Evolutionary conservation across 1,139 yeast species (phyloP), one percentile per base, ranked within the genome.

Genomic region (Scheffersomyces titani): DNA sequence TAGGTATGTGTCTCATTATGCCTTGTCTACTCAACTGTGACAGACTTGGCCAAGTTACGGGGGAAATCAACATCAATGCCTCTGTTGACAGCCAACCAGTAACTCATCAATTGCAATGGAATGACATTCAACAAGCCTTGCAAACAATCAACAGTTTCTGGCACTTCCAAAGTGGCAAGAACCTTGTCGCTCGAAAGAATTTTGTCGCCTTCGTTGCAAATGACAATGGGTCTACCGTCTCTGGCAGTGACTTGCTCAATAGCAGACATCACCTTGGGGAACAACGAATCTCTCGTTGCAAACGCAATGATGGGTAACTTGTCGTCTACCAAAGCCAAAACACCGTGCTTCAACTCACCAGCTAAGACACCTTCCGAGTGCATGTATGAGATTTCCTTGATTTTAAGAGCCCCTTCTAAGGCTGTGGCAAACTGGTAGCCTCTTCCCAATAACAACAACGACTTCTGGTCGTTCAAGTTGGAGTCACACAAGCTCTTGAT

Each of bases 361-460:
- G 99, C 99, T 64, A 94, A 86, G 54, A 96, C 97, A 80, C 99
- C 99, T 80, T 96, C 99, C 30, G 98, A 92, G 74, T 96, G 99
- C 93, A 94, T 96, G 75, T 96, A 96, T 5, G 98, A 93, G 62
- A 96, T 96, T 77, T 96, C 99, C 78, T 96, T 96, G 72, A 96
- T 94, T 79, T 96, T 96, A 68, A 96, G 84, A 7, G 99, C 99
- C 69, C 99, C 99, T 77, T 96, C 99, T 68, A 96, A 83, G 18
- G 99, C 98, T 63, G 98, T 89, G 20, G 99, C 99, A 75, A 84
- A 89, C 78, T 96, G 99, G 78, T 91, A 93, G 55, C 99, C 99
- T 78, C 99, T 90, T 61, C 99, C 99, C 63, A 96, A 84, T 66
- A 96, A 83, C 68, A 96, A 82, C 70, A 96, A 82, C 1, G 98